These are phyloP conservation scores for Ustulina deusta DNA, from an alignment of 2,329 filamentous ascomycete species.

Conservation along the genomic window DNA sequence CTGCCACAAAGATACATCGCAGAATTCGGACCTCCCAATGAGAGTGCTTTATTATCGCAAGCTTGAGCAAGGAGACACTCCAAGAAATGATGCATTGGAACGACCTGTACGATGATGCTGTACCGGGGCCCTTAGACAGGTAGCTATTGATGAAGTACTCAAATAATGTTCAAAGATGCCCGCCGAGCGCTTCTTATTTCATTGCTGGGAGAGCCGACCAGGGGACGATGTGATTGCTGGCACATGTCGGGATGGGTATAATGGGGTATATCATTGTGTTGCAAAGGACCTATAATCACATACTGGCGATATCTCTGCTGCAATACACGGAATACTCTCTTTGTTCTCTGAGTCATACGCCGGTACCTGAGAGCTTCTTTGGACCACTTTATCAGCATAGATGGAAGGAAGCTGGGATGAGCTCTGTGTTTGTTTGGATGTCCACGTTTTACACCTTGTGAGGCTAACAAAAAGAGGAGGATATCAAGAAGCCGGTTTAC, in stretches of 20 bases:
- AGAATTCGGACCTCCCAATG: constrained; percentile 25
- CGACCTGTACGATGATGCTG: constrained; percentile 32
- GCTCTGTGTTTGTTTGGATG: not conserved
- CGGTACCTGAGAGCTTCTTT: not conserved
- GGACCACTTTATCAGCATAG: too few relatives aligned
- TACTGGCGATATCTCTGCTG: too few relatives aligned
- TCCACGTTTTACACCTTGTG: not conserved
- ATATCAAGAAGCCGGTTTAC: not conserved
- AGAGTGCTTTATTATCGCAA: constrained; percentile 32
- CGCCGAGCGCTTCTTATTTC: too few relatives aligned
- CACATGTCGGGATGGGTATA: too few relatives aligned
- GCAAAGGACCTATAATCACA: too few relatives aligned
- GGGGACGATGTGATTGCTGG: too few relatives aligned
- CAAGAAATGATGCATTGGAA: constrained; percentile 36
- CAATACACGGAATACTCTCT: not conserved
- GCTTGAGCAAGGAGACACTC: constrained; percentile 33
- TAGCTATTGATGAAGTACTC: too few relatives aligned
- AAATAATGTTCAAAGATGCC: too few relatives aligned
- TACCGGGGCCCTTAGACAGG: too few relatives aligned
- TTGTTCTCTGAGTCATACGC: not conserved
- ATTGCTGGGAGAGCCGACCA: too few relatives aligned
- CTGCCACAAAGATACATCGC: constrained; percentile 23
- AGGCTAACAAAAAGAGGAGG: not conserved
- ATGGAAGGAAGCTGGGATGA: not conserved
- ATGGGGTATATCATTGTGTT: too few relatives aligned